These are phyloP conservation scores for Hypoxylon sp. DNA, from an alignment of 2,329 filamentous ascomycete genomes.

Conservation along the genomic window DNA sequence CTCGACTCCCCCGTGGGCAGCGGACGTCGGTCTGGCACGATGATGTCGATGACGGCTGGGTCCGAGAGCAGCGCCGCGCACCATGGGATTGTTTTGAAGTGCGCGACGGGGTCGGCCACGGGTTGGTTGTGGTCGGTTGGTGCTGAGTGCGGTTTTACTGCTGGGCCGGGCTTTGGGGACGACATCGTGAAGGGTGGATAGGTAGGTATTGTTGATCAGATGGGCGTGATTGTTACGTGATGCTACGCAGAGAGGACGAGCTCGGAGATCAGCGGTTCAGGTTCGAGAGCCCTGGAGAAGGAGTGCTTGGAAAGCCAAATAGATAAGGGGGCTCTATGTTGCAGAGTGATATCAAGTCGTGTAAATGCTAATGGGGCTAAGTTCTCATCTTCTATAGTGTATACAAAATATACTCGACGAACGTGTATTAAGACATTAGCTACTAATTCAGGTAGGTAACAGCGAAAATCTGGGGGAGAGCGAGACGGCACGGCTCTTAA, in stretches of 20 bases:
- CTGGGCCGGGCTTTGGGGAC: slow-evolving; percentile 11
- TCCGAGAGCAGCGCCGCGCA: slow-evolving; percentile 46
- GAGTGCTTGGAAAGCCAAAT: neutral
- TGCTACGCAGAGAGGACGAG: neutral
- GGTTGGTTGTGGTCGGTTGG: slow-evolving; percentile 43
- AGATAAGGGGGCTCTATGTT: neutral
- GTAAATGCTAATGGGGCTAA: neutral
- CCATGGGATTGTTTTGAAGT: slow-evolving; percentile 51
- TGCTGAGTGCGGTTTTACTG: slow-evolving; percentile 25
- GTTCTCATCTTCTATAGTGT: slow-evolving; percentile 1
- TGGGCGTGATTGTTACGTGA: neutral
- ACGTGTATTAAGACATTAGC: slow-evolving; percentile 9
- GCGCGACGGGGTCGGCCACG: slow-evolving; percentile 46
- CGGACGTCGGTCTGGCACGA: slow-evolving; percentile 47
- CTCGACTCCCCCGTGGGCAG: slow-evolving; percentile 46
- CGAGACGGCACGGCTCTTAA: neutral
- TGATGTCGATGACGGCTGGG: slow-evolving; percentile 40
- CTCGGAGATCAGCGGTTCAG: neutral
- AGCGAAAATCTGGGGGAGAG: slow-evolving; percentile 15
- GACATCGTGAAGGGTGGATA: slow-evolving; percentile 10
- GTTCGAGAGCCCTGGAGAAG: neutral
- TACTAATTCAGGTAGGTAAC: slow-evolving; percentile 6
- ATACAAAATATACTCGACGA: slow-evolving; percentile 5
- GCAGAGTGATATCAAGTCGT: neutral
- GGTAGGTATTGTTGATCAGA: neutral